Percentiles rank a stretch among this genome's conserved stretches.
Conservation (phyloP, 2,329 filamentous ascomycete genomes). For the Septoria linicola region DNA sequence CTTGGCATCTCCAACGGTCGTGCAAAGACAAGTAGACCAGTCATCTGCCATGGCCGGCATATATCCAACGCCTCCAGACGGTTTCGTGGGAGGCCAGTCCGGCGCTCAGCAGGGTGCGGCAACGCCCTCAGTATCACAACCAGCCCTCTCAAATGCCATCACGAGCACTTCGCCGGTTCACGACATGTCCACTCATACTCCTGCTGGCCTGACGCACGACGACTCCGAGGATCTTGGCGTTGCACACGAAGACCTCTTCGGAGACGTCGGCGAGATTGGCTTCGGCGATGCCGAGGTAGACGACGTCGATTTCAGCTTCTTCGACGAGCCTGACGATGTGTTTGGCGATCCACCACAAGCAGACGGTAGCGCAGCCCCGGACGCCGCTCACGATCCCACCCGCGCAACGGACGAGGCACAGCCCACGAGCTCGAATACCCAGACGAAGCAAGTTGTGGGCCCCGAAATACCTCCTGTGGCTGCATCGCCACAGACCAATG, state of each 20-base stretch:
- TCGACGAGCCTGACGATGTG: conserved; percentile 60
- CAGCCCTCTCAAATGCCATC: conserved; percentile 11
- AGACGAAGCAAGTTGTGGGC: too few relatives aligned
- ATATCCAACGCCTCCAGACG: conserved; percentile 72
- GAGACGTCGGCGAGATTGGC: conserved; percentile 51
- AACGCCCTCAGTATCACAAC: conserved; percentile 22
- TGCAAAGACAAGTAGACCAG: conserved; percentile 41
- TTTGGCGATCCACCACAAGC: conserved; percentile 1
- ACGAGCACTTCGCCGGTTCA: conserved; percentile 10
- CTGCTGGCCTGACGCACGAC: conserved; percentile 4
- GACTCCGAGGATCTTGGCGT: conserved; percentile 29
- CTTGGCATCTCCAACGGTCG: conserved; percentile 39
- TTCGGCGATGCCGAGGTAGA: conserved; percentile 45
- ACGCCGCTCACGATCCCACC: neutral
- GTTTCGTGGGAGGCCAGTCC: conserved; percentile 33
- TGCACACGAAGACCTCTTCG: conserved; percentile 63
- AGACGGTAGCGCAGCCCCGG: neutral
- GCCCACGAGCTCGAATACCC: too few relatives aligned
- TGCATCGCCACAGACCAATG: neutral
- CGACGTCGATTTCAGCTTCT: conserved; percentile 81
- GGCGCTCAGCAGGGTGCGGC: conserved; percentile 21
- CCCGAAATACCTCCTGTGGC: too few relatives aligned
- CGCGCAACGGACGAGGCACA: neutral
- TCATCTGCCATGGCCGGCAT: conserved; percentile 51
- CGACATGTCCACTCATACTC: conserved; percentile 32